Percentiles rank a stretch among this genome's conserved stretches.
phyloP scores from a whole-genome alignment of 2,329 filamentous ascomycete genomes.

The Hypoxylon sp. region DNA sequence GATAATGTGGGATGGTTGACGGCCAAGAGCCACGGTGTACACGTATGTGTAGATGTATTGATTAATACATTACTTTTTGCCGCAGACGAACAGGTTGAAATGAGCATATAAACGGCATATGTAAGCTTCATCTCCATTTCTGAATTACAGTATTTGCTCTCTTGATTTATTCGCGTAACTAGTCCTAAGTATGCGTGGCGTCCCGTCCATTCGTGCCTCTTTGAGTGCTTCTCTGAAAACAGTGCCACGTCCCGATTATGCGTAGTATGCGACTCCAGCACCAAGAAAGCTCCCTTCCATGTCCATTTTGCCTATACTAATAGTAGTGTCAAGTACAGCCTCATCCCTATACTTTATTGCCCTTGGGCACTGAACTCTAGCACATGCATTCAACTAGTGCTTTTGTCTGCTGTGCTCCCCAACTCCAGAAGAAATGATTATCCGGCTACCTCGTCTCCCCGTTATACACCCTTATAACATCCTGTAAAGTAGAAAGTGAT shows the following conservation, averaged over 20 bases:
- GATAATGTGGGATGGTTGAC: not conserved
- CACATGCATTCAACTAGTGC: not conserved
- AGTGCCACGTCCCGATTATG: constrained; percentile 15
- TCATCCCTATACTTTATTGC: constrained; percentile 27
- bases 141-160: not conserved
- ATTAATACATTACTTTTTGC: constrained; percentile 19
- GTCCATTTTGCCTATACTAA: constrained; percentile 28
- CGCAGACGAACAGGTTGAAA: constrained; percentile 18
- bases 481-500: constrained; percentile 5
- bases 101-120: not conserved
- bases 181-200: not conserved
- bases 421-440: constrained; percentile 27
- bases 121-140: not conserved
- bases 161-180: not conserved
- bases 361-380: not conserved
- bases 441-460: constrained; percentile 5
- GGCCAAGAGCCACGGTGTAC: not conserved
- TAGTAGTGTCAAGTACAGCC: constrained; percentile 18
- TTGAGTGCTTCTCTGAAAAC: not conserved
- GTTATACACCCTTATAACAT: not conserved
- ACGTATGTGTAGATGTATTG: constrained; percentile 19
- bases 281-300: constrained; percentile 6
- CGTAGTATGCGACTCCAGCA: constrained; percentile 17
- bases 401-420: constrained; percentile 16
- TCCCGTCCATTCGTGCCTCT: not conserved